phyloP scores from a whole-genome alignment of 441 rosid species.

The Hura crepitans region DNA sequence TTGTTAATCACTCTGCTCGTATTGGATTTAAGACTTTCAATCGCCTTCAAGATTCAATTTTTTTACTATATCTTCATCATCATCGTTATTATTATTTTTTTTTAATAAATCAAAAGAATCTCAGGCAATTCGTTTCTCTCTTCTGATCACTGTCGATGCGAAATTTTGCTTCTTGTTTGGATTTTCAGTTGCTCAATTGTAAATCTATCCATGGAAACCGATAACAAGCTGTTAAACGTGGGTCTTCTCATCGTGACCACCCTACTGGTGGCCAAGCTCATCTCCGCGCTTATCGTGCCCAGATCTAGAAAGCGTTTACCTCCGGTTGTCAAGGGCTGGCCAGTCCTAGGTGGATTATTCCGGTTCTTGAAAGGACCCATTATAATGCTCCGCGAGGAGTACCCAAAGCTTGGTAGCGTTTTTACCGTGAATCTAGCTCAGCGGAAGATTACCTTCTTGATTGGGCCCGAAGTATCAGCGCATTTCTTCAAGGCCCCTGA shows the following conservation, averaged over 20 bases:
- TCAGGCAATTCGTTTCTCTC: not conserved
- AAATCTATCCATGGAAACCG: conserved; percentile 35
- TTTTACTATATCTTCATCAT: too few species aligned
- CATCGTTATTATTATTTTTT: too few species aligned
- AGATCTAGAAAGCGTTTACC: conserved; percentile 73
- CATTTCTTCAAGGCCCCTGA: conserved; percentile 96
- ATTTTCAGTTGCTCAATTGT: not conserved
- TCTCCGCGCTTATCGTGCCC: conserved; percentile 49
- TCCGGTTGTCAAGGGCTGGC: conserved; percentile 62
- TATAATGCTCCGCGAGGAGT: conserved; percentile 85
- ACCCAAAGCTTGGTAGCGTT: conserved; percentile 89
- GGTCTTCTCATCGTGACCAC: conserved; percentile 63
- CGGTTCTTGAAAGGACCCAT: conserved; percentile 84
- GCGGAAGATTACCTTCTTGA: conserved; percentile 82
- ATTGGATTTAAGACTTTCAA: too few species aligned
- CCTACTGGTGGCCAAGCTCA: conserved; percentile 66
- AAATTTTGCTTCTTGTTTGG: not conserved
- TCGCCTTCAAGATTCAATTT: too few species aligned
- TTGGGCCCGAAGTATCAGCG: conserved; percentile 95
- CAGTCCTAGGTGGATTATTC: conserved; percentile 68
- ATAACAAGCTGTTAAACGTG: conserved; percentile 54
- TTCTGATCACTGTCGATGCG: not conserved
- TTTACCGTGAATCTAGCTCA: conserved; percentile 72
- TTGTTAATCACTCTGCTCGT: too few species aligned
- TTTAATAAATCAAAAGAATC: too few species aligned